These are phyloP conservation scores for Cyclotella cryptica DNA, from an alignment of 108 stramenopile genomes.

Conservation along the genomic window DNA sequence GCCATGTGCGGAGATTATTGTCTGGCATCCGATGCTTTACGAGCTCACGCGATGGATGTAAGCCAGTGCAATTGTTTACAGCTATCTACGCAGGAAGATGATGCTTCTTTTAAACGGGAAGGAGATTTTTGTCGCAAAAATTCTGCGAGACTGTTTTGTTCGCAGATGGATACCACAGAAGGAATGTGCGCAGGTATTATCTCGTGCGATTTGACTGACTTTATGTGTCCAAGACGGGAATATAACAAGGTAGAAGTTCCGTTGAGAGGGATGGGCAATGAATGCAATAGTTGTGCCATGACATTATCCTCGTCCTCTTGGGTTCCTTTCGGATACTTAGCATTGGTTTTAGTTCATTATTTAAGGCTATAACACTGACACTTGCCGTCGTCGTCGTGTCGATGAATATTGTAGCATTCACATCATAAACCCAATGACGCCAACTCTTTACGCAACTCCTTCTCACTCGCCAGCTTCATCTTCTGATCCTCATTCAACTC, in stretches of 20 bases:
- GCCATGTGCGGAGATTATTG: slow-evolving; percentile 28
- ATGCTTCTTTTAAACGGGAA: slow-evolving; percentile 8
- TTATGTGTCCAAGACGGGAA: slow-evolving; percentile 9
- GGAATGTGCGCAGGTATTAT: neutral
- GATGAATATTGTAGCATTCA: neutral
- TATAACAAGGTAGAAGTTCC: slow-evolving; percentile 16
- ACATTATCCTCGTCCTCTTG: neutral
- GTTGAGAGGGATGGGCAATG: slow-evolving; percentile 13
- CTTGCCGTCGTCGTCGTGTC: too few species aligned
- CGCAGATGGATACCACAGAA: neutral
- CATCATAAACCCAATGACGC: slow-evolving; percentile 42
- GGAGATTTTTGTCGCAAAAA: slow-evolving; percentile 24
- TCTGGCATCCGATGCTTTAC: slow-evolving; percentile 22
- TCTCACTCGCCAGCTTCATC: slow-evolving; percentile 73
- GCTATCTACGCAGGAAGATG: slow-evolving; percentile 11
- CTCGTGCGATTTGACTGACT: slow-evolving; percentile 12
- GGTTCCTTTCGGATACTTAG: neutral
- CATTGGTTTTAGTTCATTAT: neutral
- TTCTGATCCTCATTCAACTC: slow-evolving; percentile 88
- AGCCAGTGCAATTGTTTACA: slow-evolving; percentile 25
- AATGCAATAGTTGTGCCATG: neutral
- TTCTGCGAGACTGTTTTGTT: slow-evolving; percentile 13
- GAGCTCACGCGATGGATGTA: neutral
- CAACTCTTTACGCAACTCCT: slow-evolving; percentile 66
- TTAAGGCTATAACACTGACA: neutral